Base-by-base conservation (phyloP, 2,329 filamentous ascomycete species). In the Macroventuria anomochaeta region DNA sequence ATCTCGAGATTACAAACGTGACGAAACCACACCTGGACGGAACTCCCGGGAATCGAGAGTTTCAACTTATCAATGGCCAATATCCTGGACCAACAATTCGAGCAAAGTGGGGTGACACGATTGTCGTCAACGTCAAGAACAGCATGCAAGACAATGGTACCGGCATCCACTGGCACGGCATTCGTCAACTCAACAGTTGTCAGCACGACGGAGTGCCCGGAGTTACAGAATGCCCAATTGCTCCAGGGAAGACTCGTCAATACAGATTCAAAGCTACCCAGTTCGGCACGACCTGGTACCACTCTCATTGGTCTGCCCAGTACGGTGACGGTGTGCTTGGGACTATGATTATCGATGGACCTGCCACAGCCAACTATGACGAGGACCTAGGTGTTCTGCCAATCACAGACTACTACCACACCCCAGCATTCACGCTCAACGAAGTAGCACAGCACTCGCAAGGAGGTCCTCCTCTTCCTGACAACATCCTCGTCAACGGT, bases 341-440 rank as follows among this genome's bases (percentile, higher is more conserved):
- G 2, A 63, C 70, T 7, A 69, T 79, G 28, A 71, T 72, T 37
- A 71, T 73, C 36, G 73, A 79, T 46, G 77, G 77, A 4, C 77
- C 77, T 13, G 73, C 76, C 13, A 73, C 70, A 13, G 70, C 69
- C 15, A 76, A 78, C 50, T 80, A 78, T 20, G 85, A 90, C 55
- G 77, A 82, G 41, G 87, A 90, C 62, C 75, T 88, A 0, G 87
- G 87, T 3, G 72, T 79, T 10, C 61, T 88, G 1, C 77, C 85
- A 21, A 65, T 88, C 5, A 81, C 79, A 13, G 88, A 90, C 63
- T 90, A 86, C 86, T 86, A 86, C 67, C 83, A 72, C 39, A 55
- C 64, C 53, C 69, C 60, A 56, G 71, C 53, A 32, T 67, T 70
- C 62, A 69, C 46, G 55, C 65, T 64, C 56, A 66, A 63, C 40